phyloP scores from a whole-genome alignment of 805 yeast species.

The Barnettozyma salicaria region DNA sequence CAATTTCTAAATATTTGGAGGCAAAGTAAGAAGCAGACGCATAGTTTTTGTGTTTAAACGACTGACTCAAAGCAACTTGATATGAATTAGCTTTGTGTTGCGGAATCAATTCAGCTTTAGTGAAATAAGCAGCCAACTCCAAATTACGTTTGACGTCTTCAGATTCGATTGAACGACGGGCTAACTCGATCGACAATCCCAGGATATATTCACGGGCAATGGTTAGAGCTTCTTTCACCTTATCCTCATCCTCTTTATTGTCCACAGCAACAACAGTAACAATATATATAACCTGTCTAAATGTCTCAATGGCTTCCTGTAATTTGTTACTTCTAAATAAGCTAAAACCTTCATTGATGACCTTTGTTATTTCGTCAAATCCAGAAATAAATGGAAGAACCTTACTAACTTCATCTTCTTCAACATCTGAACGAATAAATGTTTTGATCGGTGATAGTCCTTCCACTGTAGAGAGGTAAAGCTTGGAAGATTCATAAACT shows the following conservation, averaged over 20 bases:
- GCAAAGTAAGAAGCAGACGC: constrained; percentile 90
- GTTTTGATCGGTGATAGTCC: constrained; percentile 67
- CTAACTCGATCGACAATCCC: constrained; percentile 86
- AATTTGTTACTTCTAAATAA: constrained; percentile 79
- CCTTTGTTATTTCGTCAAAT: constrained; percentile 54
- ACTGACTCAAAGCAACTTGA: constrained; percentile 92
- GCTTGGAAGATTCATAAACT: constrained; percentile 74
- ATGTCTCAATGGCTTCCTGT: constrained; percentile 70
- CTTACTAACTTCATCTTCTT: constrained; percentile 43
- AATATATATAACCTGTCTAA: constrained; percentile 75
- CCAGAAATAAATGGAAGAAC: constrained; percentile 72
- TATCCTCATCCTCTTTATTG: constrained; percentile 67
- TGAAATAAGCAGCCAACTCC: constrained; percentile 94
- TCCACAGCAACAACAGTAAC: constrained; percentile 66
- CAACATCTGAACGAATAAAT: constrained; percentile 58
- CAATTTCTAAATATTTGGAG: constrained; percentile 65
- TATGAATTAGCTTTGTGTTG: constrained; percentile 83
- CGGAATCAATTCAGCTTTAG: constrained; percentile 73
- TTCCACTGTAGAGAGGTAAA: constrained; percentile 61
- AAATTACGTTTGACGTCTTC: constrained; percentile 75
- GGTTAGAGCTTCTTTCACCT: constrained; percentile 62
- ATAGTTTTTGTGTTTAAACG: constrained; percentile 82
- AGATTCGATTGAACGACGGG: constrained; percentile 74
- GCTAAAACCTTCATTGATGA: constrained; percentile 67
- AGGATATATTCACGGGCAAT: constrained; percentile 86